Evolutionary conservation across 2,329 filamentous ascomycete species (phyloP), one percentile per base, ranked within the genome.

Genomic region (Verticillium tricorpus): DNA sequence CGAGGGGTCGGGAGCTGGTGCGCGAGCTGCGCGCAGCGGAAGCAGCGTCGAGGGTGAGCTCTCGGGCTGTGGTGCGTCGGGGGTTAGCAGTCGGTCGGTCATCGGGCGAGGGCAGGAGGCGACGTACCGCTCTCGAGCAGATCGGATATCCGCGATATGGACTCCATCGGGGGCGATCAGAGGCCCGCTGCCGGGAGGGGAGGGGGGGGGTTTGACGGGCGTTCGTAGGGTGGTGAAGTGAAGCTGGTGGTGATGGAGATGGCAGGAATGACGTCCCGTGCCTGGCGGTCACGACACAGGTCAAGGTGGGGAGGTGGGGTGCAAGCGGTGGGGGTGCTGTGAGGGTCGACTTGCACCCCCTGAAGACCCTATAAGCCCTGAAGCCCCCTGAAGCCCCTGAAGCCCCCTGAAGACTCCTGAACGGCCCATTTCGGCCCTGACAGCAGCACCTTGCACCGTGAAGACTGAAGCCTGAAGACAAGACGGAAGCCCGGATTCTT

Each of bases 41-140:
- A 70, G 95, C 94, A 68, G 95, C 95, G 84, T 99, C 95, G 78
- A 99, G 88, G 62, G 95, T 99, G 73, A 99, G 89, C 78, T 98
- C 95, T 77, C 95, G 90, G 73, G 95, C 95, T 97, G 78, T 55
- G 15, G 15, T 60, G 59, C 58, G 34, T 9, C 34, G 9, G 34
- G 61, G 61, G 60, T 69, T 61, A 66, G 65, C 64, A 40, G 58
- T 63, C 56, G 59, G 61, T 63, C 58, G 58, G 59, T 62, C 28
- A 28, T 28, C 55, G 60, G 61, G 61, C 35, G 58, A 28, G 54
- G 60, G 59, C 22, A 40, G 35, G 31, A 57, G 32, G 31, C 14
- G 14, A 69, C 85, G 71, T 83, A 96, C 94, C 93, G 78, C 91
- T 95, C 82, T 98, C 95, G 76, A 99, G 89, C 78, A 98, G 86